Base-by-base conservation (phyloP, 768 basidiomycete genomes). In the Boletus patriciae region DNA sequence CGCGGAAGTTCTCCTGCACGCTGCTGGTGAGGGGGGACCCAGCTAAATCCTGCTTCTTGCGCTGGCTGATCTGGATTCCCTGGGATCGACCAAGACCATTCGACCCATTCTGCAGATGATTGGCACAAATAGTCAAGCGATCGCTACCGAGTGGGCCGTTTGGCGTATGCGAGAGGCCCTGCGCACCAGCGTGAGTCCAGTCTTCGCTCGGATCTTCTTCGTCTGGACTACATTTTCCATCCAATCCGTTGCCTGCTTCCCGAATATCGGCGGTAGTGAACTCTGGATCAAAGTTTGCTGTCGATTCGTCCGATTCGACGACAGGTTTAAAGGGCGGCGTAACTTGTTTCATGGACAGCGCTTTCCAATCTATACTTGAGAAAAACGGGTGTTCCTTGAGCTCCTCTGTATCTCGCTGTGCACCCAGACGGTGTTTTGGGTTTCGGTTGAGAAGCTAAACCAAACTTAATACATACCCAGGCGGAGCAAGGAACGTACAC, bases 321-420 rank as follows among this genome's bases (percentile, higher is more conserved):
- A 89, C 81, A 23, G 97, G 97, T 70, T 98, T 98, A 81, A 98
- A 99, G 2, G 97, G 97, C 4, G 97, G 96, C 0, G 94, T 92
- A 44, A 94, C 85, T 68, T 96, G 90, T 69, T 96, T 95, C 61
- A 78, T 80, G 23, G 87, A 83, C 38, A 99, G 82, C 1, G 91
- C 88, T 27, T 80, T 77, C 96, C 97, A 99, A 73, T 98, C 96
- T 68, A 98, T 93, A 31, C 77, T 73, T 62, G 83, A 80, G 79
- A 99, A 98, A 78, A 98, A 99, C 3, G 93, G 76, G 68, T 99
- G 97, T 64, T 92, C 94, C 70, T 98, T 98, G 57, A 98, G 84
- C 67, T 99, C 96, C 46, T 78, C 92, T 0, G 97, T 85, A 69
- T 98, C 97, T 27, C 92, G 86, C 40, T 83, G 80, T 0, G 97